These are phyloP conservation scores for Fragaria iinumae DNA, from an alignment of 306 rosid species.

Conservation along the genomic window DNA sequence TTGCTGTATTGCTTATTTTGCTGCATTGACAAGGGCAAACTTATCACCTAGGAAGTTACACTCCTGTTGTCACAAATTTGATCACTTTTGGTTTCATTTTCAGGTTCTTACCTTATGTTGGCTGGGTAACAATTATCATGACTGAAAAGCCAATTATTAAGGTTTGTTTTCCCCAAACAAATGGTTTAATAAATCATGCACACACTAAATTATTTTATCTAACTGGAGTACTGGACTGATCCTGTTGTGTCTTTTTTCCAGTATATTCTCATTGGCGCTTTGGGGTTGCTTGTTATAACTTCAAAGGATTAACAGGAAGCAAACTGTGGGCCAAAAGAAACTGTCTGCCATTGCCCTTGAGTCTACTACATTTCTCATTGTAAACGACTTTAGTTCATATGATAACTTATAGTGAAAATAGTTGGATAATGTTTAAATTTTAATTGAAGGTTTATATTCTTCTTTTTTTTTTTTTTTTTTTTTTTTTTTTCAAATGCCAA, in stretches of 20 bases:
- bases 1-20: neutral
- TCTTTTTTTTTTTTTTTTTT: no score
- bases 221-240: neutral
- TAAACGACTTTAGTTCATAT: slow-evolving; percentile 8
- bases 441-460: no score
- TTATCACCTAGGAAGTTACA: neutral
- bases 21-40: neutral
- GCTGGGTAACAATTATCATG: slow-evolving; percentile 96
- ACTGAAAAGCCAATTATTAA: slow-evolving; percentile 91
- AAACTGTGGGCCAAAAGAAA: slow-evolving; percentile 13
- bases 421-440: slow-evolving; percentile 27
- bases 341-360: neutral
- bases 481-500: no score
- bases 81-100: slow-evolving; percentile 14
- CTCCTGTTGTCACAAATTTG: neutral
- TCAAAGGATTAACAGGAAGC: slow-evolving; percentile 56
- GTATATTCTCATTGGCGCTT: slow-evolving; percentile 69
- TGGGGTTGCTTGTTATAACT: slow-evolving; percentile 81
- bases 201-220: neutral
- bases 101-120: slow-evolving; percentile 93
- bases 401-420: slow-evolving; percentile 11
- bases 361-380: slow-evolving; percentile 30
- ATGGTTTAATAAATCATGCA: neutral
- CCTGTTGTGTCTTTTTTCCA: slow-evolving; percentile 36
- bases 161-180: slow-evolving; percentile 41